Conservation (phyloP, 2,329 filamentous ascomycete species). For the Claviceps digitariae region DNA sequence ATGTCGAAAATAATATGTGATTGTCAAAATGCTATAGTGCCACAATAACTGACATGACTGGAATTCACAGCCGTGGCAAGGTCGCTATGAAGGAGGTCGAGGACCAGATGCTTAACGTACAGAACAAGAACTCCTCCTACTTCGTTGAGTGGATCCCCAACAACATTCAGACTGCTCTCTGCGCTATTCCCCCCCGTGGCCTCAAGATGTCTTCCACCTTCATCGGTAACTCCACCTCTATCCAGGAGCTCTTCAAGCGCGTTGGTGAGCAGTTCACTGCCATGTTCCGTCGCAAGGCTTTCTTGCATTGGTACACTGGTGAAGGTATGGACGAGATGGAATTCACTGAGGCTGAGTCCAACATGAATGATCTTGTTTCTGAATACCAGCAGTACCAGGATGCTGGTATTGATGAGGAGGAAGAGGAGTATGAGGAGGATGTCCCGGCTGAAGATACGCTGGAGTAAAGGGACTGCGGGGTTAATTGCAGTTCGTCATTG, state of each 20-base stretch:
- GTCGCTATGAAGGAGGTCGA: conserved; percentile 99
- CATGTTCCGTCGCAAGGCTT: conserved; percentile 99
- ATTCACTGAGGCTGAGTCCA: conserved; percentile 99
- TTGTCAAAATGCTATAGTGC: conserved; percentile 86
- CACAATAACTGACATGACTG: conserved; percentile 91
- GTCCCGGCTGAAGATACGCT: conserved; percentile 56
- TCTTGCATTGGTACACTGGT: conserved; percentile 99
- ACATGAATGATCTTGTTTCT: conserved; percentile 99
- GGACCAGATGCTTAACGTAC: conserved; percentile 99
- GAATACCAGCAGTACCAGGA: conserved; percentile 99
- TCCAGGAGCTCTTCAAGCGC: conserved; percentile 99
- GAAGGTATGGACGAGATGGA: conserved; percentile 99
- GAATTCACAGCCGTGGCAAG: conserved; percentile 61
- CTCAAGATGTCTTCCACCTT: conserved; percentile 99
- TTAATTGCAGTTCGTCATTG: conserved; percentile 1
- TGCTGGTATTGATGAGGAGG: conserved; percentile 89
- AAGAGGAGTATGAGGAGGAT: conserved; percentile 92
- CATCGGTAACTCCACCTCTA: conserved; percentile 96
- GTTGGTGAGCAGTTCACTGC: conserved; percentile 97
- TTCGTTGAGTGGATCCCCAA: conserved; percentile 99
- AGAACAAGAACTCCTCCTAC: conserved; percentile 99
- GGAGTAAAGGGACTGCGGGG: conserved; percentile 18
- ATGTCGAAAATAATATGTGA: conserved; percentile 35
- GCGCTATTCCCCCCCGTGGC: conserved; percentile 93
- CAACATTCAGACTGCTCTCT: conserved; percentile 98